Percentiles rank a stretch among this genome's conserved stretches.
Evolutionary conservation across 2,329 filamentous ascomycete genomes (phyloP).

Genomic region (Botrytis byssoidea): DNA sequence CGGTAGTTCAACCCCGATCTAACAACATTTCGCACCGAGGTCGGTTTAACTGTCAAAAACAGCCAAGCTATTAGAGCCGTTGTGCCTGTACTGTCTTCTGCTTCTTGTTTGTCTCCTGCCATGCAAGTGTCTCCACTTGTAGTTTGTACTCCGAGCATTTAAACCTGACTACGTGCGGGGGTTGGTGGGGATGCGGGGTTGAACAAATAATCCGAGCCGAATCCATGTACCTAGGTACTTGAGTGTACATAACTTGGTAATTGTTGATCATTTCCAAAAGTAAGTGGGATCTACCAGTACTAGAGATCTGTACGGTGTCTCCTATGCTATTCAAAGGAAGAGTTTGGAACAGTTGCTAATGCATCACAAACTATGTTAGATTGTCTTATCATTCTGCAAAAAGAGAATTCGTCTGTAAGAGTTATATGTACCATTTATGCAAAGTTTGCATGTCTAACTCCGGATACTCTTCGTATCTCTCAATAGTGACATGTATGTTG

Average conservation of each 20-base stretch:
- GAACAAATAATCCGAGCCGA: not conserved
- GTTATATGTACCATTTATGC: not conserved
- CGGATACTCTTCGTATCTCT: slow-evolving; percentile 4
- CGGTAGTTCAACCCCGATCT: not conserved
- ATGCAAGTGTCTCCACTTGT: not conserved
- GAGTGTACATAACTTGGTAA: not conserved
- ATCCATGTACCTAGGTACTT: not conserved
- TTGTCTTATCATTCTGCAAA: not conserved
- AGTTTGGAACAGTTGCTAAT: not conserved
- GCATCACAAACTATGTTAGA: not conserved
- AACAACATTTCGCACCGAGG: not conserved
- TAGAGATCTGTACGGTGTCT: not conserved
- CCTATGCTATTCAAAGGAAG: no score
- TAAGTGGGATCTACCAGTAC: not conserved
- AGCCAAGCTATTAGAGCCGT: not conserved
- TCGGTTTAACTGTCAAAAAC: not conserved
- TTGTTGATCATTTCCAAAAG: not conserved
- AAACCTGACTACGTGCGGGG: not conserved
- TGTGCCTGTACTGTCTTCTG: not conserved
- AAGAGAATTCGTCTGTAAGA: not conserved
- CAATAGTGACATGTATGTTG: not conserved
- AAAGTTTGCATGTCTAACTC: not conserved
- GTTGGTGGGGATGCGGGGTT: slow-evolving; percentile 9
- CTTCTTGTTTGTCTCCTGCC: not conserved
- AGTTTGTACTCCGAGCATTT: slow-evolving; percentile 4